A percentile compares a stretch with the other conserved stretches of the same genome.
These are phyloP conservation scores for Teunomyces stri DNA, from an alignment of 805 yeast genomes.

Conservation along the genomic window DNA sequence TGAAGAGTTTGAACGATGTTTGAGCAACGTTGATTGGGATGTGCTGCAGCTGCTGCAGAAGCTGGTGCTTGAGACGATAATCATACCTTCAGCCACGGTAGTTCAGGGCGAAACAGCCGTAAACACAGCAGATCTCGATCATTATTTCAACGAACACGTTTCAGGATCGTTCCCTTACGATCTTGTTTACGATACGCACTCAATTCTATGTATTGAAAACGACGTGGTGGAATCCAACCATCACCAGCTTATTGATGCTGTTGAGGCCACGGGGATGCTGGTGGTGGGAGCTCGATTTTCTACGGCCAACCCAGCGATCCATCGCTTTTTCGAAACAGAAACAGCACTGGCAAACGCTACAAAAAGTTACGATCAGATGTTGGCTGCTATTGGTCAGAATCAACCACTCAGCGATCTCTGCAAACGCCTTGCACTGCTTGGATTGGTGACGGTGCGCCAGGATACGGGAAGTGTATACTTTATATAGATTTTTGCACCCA, in stretches of 20 bases:
- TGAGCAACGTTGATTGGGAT: not conserved
- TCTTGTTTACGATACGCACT: conserved; percentile 22
- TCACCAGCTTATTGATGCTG: conserved; percentile 16
- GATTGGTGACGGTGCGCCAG: conserved; percentile 19
- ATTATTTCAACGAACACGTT: no score
- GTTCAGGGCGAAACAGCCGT: not conserved
- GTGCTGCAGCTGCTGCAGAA: not conserved
- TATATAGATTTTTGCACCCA: not conserved
- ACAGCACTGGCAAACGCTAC: not conserved
- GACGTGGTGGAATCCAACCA: conserved; percentile 25
- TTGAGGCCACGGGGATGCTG: conserved; percentile 25
- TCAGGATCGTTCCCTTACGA: conserved; percentile 26
- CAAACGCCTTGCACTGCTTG: conserved; percentile 19
- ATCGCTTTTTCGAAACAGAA: conserved; percentile 12
- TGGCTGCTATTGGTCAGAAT: conserved; percentile 5
- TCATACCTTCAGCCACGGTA: not conserved
- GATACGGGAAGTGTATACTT: conserved; percentile 17
- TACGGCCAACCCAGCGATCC: conserved; percentile 11
- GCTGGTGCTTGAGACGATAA: not conserved
- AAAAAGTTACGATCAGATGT: conserved; percentile 16
- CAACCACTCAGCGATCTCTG: conserved; percentile 11
- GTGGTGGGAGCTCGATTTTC: conserved; percentile 27
- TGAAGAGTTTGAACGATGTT: not conserved
- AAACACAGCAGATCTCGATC: no score
- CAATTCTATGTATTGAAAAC: conserved; percentile 30